These are phyloP conservation scores for Coccomyxa sp. DNA, from an alignment of 139 green algal species.

Conservation along the genomic window DNA sequence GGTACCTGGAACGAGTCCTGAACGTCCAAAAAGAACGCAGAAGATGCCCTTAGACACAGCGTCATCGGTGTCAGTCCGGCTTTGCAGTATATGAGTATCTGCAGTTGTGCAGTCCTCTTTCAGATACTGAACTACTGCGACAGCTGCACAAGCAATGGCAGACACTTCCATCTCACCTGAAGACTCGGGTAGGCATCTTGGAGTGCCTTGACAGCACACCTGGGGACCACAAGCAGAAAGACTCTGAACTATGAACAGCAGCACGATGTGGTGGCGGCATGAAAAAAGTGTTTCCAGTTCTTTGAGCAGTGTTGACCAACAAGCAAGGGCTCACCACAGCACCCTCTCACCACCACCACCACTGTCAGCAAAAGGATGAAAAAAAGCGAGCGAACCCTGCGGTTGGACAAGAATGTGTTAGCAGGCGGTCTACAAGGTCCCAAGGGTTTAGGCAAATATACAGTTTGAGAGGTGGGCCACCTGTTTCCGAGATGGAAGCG, in stretches of 20 bases:
- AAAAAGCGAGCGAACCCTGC: constrained; percentile 85
- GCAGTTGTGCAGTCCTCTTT: neutral
- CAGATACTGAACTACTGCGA: neutral
- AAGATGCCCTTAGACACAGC: too few species aligned
- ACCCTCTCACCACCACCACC: constrained; percentile 93
- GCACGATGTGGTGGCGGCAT: neutral
- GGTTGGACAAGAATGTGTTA: neutral
- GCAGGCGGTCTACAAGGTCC: neutral
- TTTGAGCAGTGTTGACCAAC: neutral
- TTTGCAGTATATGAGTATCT: neutral
- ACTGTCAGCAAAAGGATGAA: constrained; percentile 87
- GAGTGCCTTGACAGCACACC: constrained; percentile 45
- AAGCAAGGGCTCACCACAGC: constrained; percentile 66
- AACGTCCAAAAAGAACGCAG: too few species aligned
- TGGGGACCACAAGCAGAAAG: constrained; percentile 17
- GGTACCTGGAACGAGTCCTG: too few species aligned
- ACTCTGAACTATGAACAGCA: neutral
- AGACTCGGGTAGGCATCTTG: constrained; percentile 21
- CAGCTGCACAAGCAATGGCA: neutral
- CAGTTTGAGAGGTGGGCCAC: neutral
- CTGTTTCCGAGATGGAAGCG: constrained; percentile 6
- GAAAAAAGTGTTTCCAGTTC: neutral
- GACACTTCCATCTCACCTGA: constrained; percentile 6
- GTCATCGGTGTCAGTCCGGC: neutral
- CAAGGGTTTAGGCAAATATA: neutral